Conservation (phyloP, 2,329 filamentous ascomycete genomes). For the Aureobasidium zeae region DNA sequence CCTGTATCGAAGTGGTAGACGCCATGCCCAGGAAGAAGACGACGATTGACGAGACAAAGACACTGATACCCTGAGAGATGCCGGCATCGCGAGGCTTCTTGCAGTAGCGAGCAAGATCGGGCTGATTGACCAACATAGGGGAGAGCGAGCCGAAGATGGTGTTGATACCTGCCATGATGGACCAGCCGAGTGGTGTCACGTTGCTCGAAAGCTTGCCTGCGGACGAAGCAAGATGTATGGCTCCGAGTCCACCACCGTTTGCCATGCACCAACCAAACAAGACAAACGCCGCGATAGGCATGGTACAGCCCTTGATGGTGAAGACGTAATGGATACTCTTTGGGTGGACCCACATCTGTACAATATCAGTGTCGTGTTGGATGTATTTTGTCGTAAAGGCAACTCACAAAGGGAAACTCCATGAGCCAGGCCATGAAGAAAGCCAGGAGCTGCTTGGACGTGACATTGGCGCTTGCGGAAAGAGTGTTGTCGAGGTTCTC, state of each 20-base stretch:
- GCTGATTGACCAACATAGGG: slow-evolving; percentile 34
- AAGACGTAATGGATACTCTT: slow-evolving; percentile 14
- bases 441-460: slow-evolving; percentile 27
- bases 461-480: slow-evolving; percentile 25
- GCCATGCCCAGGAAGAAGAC: slow-evolving; percentile 34
- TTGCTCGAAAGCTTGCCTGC: slow-evolving; percentile 10
- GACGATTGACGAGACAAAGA: slow-evolving; percentile 32
- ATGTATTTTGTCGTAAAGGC: not conserved
- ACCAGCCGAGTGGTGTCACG: slow-evolving; percentile 28
- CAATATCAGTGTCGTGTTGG: not conserved
- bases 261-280: slow-evolving; percentile 32
- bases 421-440: slow-evolving; percentile 24
- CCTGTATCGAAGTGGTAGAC: slow-evolving; percentile 32
- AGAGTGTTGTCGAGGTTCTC: slow-evolving; percentile 26
- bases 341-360: slow-evolving; percentile 25
- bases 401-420: slow-evolving; percentile 25
- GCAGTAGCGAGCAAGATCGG: slow-evolving; percentile 35
- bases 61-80: slow-evolving; percentile 27
- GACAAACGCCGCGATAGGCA: slow-evolving; percentile 29
- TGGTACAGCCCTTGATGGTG: slow-evolving; percentile 23
- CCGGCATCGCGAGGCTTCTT: slow-evolving; percentile 27
- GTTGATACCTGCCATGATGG: slow-evolving; percentile 35
- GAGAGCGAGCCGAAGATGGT: slow-evolving; percentile 35
- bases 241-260: slow-evolving; percentile 26
- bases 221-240: not conserved